Conservation (phyloP, 495 filamentous ascomycete species). For the Cercophora samala region DNA sequence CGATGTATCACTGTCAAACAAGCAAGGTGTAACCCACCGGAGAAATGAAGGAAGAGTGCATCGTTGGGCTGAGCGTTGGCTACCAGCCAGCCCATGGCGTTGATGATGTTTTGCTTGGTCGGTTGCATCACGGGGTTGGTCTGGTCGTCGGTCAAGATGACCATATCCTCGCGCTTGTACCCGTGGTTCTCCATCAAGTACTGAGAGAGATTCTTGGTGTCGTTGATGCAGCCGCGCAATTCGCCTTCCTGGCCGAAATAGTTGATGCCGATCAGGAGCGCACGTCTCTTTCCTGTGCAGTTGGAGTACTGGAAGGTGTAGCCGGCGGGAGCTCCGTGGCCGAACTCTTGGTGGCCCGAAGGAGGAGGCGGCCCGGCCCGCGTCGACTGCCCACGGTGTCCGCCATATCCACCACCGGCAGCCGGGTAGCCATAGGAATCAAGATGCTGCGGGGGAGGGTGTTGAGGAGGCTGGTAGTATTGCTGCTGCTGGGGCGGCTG, state of each 20-base stretch:
- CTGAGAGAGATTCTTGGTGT: conserved; percentile 83
- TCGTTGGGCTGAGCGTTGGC: conserved; percentile 46
- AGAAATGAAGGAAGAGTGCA: conserved; percentile 54
- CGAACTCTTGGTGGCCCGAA: conserved; percentile 42
- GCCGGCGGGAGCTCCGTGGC: conserved; percentile 45
- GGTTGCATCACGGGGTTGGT: conserved; percentile 41
- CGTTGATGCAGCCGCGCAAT: conserved; percentile 90
- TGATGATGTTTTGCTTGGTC: conserved; percentile 50
- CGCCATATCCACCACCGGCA: conserved; percentile 16
- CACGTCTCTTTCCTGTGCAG: conserved; percentile 82
- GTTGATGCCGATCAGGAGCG: conserved; percentile 90
- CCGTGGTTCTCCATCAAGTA: conserved; percentile 79
- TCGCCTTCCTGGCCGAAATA: conserved; percentile 85
- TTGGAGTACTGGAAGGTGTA: conserved; percentile 79
- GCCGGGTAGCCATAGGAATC: conserved; percentile 40
- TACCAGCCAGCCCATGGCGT: conserved; percentile 50
- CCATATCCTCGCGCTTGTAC: conserved; percentile 52
- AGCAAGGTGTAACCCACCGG: conserved; percentile 51
- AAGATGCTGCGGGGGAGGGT: conserved; percentile 34
- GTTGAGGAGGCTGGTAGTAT: conserved; percentile 31
- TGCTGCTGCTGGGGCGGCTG: conserved; percentile 25
- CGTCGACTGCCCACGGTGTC: conserved; percentile 31
- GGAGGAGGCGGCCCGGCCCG: conserved; percentile 49
- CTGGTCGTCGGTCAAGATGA: conserved; percentile 50
- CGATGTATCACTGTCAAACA: background rate